These are phyloP conservation scores for Tricholoma saponaceum DNA, from an alignment of 768 basidiomycete species.

Conservation along the genomic window DNA sequence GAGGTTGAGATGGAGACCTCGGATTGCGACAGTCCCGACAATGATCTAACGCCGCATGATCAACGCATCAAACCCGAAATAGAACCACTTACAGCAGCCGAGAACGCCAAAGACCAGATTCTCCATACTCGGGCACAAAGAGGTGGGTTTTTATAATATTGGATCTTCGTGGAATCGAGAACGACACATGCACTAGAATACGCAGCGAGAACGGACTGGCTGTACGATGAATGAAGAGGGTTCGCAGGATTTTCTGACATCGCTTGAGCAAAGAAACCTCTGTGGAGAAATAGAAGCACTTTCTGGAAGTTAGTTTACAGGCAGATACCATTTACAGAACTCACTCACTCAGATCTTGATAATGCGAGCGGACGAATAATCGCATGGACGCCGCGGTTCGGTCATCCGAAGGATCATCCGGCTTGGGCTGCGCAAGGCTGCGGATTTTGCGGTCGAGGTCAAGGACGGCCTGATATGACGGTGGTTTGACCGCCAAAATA, in stretches of 20 bases:
- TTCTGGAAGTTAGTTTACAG: conserved; percentile 7
- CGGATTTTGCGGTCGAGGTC: conserved; percentile 49
- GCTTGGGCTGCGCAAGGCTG: conserved; percentile 25
- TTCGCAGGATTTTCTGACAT: conserved; percentile 43
- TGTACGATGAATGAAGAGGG: conserved; percentile 44
- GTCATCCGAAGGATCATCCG: conserved; percentile 19
- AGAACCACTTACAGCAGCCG: conserved; percentile 41
- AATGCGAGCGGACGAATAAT: conserved; percentile 36
- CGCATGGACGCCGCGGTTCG: conserved; percentile 38
- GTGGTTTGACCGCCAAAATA: conserved; percentile 37
- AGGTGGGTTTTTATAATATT: conserved; percentile 39
- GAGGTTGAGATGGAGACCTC: conserved; percentile 37
- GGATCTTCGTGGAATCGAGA: conserved; percentile 34
- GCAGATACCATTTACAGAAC: background rate
- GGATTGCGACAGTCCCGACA: conserved; percentile 51
- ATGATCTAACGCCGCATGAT: conserved; percentile 33
- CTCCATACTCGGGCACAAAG: conserved; percentile 52
- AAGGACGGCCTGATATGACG: conserved; percentile 42
- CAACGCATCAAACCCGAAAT: background rate
- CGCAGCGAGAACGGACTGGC: conserved; percentile 46
- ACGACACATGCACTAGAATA: conserved; percentile 49
- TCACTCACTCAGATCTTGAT: conserved; percentile 40
- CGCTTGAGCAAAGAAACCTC: conserved; percentile 55
- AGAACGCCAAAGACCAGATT: conserved; percentile 56
- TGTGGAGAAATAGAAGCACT: conserved; percentile 55